Evolutionary conservation across 768 basidiomycete genomes (phyloP), one percentile per base, ranked within the genome.

Genomic region (Amanita brunnescens): DNA sequence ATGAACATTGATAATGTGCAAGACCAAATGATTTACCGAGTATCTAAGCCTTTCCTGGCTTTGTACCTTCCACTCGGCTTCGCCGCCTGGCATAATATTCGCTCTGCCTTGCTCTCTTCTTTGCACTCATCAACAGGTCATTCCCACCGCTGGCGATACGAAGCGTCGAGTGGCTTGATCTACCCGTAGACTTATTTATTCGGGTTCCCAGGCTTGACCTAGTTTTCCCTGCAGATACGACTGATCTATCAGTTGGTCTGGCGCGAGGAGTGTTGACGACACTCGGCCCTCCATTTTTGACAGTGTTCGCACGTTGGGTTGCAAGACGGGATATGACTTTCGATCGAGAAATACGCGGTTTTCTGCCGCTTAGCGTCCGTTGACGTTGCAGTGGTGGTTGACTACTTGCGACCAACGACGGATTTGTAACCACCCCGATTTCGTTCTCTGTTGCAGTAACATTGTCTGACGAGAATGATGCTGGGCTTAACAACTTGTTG

Each of bases 321-420:
- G 83, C 85, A 32, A 90, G 69, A 57, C 75, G 79, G 0, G 87
- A 85, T 40, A 90, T 87, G 35, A 91, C 85, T 54, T 82, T 84
- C 23, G 86, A 87, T 34, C 89, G 78, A 38, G 88, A 91, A 55
- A 91, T 87, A 6, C 87, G 78, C 3, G 88, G 88, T 61, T 80
- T 83, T 51, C 85, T 77, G 7, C 76, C 72, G 23, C 71, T 64
- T 16, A 72, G 47, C 6, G 67, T 43, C 9, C 50, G 32, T 37
- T 51, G 50, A 44, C 32, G 50, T 35, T 51, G 41, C 41, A 42
- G 24, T 32, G 43, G n/a, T 29, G 42, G 14, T 40, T 53, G 46
- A 18, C 3, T 29, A 2, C 13, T 33, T 18, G 16, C 14, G 3
- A 13, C 26, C 10, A 16, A 30, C 29, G 49, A 16, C 6, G n/a